Percentiles rank a stretch among this genome's conserved stretches.
phyloP scores from a whole-genome alignment of 2,329 filamentous ascomycete species.

The Trichophyton simii region DNA sequence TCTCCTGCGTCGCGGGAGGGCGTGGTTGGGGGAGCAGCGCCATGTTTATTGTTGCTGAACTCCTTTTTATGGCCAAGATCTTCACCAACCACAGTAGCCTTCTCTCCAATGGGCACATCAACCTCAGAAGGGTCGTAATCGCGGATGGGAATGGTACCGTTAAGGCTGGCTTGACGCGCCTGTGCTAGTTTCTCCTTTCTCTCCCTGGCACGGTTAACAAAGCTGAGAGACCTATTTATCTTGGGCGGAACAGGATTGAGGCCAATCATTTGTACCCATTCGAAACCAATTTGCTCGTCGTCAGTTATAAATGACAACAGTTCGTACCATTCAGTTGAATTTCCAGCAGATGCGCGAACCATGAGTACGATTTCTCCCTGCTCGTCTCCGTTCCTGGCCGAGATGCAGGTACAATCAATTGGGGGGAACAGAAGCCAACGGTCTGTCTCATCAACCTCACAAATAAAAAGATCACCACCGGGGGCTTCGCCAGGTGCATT shows the following conservation, averaged over 20 bases:
- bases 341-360: constrained; percentile 58
- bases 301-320: constrained; percentile 65
- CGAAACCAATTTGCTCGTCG: constrained; percentile 61
- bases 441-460: constrained; percentile 66
- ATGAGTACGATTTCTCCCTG: constrained; percentile 69
- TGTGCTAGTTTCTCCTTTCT: constrained; percentile 17
- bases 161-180: constrained; percentile 11
- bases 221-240: constrained; percentile 43
- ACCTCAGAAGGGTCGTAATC: constrained; percentile 41
- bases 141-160: constrained; percentile 27
- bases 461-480: constrained; percentile 76
- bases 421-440: constrained; percentile 89
- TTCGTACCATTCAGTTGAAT: constrained; percentile 64
- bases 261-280: constrained; percentile 85
- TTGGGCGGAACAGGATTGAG: constrained; percentile 49
- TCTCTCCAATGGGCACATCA: constrained; percentile 50
- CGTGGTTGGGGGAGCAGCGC: background rate
- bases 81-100: constrained; percentile 6
- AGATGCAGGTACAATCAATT: constrained; percentile 58
- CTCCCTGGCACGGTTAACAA: constrained; percentile 34
- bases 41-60: background rate
- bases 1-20: constrained; percentile 12
- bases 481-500: constrained; percentile 54
- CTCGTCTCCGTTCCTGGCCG: constrained; percentile 64
- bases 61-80: background rate